Evolutionary conservation across 2,329 filamentous ascomycete genomes (phyloP), one percentile per base, ranked within the genome.

Genomic region (Dactylonectria macrodidyma): DNA sequence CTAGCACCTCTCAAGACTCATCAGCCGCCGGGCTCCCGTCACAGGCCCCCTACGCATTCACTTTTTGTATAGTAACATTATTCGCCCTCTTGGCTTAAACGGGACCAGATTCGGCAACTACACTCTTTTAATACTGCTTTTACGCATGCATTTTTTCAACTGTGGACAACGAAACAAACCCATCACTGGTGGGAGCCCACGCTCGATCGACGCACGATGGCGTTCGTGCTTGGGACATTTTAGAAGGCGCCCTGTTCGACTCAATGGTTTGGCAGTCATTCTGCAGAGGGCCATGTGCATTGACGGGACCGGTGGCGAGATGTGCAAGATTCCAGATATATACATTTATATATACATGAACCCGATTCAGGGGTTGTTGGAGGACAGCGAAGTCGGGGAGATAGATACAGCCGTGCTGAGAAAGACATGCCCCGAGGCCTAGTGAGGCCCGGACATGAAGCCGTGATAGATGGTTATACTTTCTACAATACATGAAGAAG

Each of bases 111-210:
- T n/a, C 34, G 47, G 65, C 65, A 69, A 69, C 52, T 76, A 74
- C 74, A 73, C 71, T 76, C 74, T 75, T 75, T 76, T 76, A 76
- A 76, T 76, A 76, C 38, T 65, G 48, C 62, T 64, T 64, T 60
- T 66, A 12, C 47, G 63, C 60, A 55, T 41, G 33, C 33, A 56
- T 56, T 56, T 54, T 48, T 64, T 57, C 51, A 65, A 62, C 44
- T 62, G 60, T 65, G 47, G 62, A 63, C 47, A 38, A 51, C 7
- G 26, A 12, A 66, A 68, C 22, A 67, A 59, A 71, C 62, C 62
- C 52, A 70, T 63, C 55, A 54, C 46, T 33, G 22, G 57, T 52
- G 48, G 48, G 51, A 50, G 56, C 22, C 34, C 19, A 11, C 26
- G 24, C 59, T 65, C 71, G 64, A 74, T 52, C 57, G 66, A 52